Evolutionary conservation across 139 green algal genomes (phyloP), one percentile per base, ranked within the genome.

Genomic region (Diplosphaera chodatii): DNA sequence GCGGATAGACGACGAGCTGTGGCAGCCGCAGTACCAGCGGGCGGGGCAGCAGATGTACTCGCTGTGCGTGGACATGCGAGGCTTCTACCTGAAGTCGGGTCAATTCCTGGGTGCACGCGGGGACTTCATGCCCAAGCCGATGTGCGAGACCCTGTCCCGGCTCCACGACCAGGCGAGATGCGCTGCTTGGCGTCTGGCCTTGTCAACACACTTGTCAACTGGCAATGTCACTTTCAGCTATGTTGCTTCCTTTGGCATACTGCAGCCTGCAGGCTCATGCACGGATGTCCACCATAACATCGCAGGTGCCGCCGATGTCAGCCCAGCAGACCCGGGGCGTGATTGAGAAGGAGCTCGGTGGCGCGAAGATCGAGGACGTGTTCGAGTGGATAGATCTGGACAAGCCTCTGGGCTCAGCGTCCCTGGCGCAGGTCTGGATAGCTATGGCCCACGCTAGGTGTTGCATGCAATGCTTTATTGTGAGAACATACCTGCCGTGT

Each of bases 301-400:
- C 55, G 72, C 69, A 86, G 81, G 87, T 92, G 29, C 87, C 87
- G 0, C 87, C 87, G 27, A 91, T 92, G 87, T 69, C 79, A 4
- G 59, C 83, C 6, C 23, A 71, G 23, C 71, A 88, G 67, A 77
- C 73, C 22, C 65, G 77, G 65, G 31, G 22, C 5, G 72, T 85
- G 0, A 83, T 92, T 13, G 78, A 92, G 55, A 55, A 78, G 63
- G 89, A 96, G 86, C 80, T 96, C 34, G 84, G 83, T 1, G 72
- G 90, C 2, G 37, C 27, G 33, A 75, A 89, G 1, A 68, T 96
- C 25, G 74, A 76, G 21, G 73, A 91, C 5, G 75, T 96, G 29
- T 97, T 97, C 78, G 87, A 94, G 69, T 96, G 91, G 89, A 96
- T 97, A 10, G 85, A 97, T 67, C 74, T 96, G 68, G 85, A 94